These are phyloP conservation scores for Colletotrichum abscissum DNA, from an alignment of 2,329 filamentous ascomycete genomes.

Conservation along the genomic window DNA sequence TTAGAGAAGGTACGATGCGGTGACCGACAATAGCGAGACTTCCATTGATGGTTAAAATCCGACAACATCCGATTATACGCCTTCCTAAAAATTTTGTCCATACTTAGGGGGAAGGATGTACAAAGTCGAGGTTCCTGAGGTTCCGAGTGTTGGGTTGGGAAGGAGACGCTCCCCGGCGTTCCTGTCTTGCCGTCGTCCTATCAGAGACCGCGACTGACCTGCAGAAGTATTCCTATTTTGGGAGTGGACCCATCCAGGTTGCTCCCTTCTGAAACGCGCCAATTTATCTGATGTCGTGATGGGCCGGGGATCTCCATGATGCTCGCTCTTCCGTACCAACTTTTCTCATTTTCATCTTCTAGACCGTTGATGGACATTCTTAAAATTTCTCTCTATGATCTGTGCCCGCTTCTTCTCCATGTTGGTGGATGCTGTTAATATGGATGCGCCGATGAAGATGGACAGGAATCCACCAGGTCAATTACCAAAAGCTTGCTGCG, in stretches of 20 bases:
- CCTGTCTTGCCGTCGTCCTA: not conserved
- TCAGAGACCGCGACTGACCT: not conserved
- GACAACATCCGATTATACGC: not conserved
- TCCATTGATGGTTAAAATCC: too few species aligned
- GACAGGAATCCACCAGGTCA: not conserved
- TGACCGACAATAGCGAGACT: not conserved
- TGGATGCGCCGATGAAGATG: conserved; percentile 5
- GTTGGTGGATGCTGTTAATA: not conserved
- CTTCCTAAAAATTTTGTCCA: not conserved
- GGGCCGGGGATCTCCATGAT: conserved; percentile 26
- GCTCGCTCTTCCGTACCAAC: not conserved
- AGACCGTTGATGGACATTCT: not conserved
- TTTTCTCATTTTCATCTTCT: conserved; percentile 8
- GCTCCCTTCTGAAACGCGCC: conserved; percentile 33
- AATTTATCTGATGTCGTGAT: conserved; percentile 35
- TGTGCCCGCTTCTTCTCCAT: not conserved
- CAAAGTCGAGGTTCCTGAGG: too few species aligned
- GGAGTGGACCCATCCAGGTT: conserved; percentile 14
- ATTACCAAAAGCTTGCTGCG: conserved; percentile 20
- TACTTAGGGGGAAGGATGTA: not conserved
- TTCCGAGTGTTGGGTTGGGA: not conserved
- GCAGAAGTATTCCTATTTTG: conserved; percentile 17
- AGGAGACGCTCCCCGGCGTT: not conserved
- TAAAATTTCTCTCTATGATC: not conserved
- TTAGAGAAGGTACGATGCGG: not conserved